Evolutionary conservation across 345 rosid genomes (phyloP), one percentile per base, ranked within the genome.

Genomic region (Gossypium turneri): DNA sequence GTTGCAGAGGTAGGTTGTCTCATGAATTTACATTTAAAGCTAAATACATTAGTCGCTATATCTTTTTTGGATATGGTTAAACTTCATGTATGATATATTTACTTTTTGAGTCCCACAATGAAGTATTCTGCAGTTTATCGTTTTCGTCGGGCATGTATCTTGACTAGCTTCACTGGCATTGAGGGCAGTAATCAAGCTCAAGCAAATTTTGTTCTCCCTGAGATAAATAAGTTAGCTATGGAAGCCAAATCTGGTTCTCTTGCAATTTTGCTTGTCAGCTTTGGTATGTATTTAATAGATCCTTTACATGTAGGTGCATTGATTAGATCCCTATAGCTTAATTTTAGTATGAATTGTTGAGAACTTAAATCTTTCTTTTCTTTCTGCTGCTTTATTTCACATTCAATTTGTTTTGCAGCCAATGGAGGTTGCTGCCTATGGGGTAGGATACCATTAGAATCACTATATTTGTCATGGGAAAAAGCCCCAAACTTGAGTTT

Each of bases 81-180:
- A 57, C 71, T 79, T 62, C 45, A 61, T 80, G 22, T 67, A 76
- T 80, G 71, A 77, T 78, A 66, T 83, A 70, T 67, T 79, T 80
- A 67, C 79, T 73, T 59, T 68, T 81, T 79, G 62, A 79, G 67
- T 81, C 79, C 81, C 81, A 73, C 84, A 76, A 81, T 82, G 79
- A 84, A 95, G 99, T 84, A 89, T 82, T 89, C 97, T 87, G 97
- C 94, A 82, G 94, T 85, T 73, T 96, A 93, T 81, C 88, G 84
- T 81, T 96, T 90, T 78, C 93, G 86, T 66, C 92, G 92, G 75
- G 94, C 94, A 13, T 90, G 94, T 75, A 79, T 90, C 76, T 76
- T 96, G 83, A 92, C 90, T 72, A 84, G 88, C 83, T 89, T 85
- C 78, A n/a, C 82, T 62, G 99, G 95, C 80, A 82, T 78, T 77